These are phyloP conservation scores for Irpex sp. DNA, from an alignment of 1,284 basidiomycete genomes.

Conservation along the genomic window DNA sequence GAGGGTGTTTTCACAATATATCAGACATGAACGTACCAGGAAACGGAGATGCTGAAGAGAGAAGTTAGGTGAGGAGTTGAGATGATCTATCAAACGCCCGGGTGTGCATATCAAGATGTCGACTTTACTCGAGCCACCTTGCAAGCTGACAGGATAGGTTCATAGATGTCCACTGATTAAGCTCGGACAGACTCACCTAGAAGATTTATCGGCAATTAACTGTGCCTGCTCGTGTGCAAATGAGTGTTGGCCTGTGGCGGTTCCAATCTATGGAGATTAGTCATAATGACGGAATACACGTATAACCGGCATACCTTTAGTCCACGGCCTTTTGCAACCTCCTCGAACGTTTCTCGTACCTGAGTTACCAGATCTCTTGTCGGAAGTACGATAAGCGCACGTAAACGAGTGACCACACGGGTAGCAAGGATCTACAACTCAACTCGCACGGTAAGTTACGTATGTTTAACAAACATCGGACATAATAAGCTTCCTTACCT, in stretches of 20 bases:
- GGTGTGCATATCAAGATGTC: slow-evolving; percentile 97
- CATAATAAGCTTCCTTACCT: slow-evolving; percentile 45
- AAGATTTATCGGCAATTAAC: slow-evolving; percentile 52
- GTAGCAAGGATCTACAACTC: slow-evolving; percentile 58
- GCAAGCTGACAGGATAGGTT: slow-evolving; percentile 37
- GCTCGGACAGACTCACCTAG: slow-evolving; percentile 34
- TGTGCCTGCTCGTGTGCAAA: slow-evolving; percentile 80
- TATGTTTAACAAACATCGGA: neutral
- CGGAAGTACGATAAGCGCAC: slow-evolving; percentile 92
- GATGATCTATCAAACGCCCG: slow-evolving; percentile 91
- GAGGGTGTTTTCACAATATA: neutral
- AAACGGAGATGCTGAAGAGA: slow-evolving; percentile 93
- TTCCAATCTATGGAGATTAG: slow-evolving; percentile 56
- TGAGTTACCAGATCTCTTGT: slow-evolving; percentile 95
- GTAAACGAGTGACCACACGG: slow-evolving; percentile 76
- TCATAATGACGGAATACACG: neutral
- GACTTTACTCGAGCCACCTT: slow-evolving; percentile 81
- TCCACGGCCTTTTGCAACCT: slow-evolving; percentile 79
- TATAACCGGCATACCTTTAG: slow-evolving; percentile 58
- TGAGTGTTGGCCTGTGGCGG: slow-evolving; percentile 80
- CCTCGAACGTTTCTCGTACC: slow-evolving; percentile 90
- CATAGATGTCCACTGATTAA: neutral
- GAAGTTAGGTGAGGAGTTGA: slow-evolving; percentile 86
- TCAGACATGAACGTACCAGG: slow-evolving; percentile 46
- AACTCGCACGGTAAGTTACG: neutral